Evolutionary conservation across 495 filamentous ascomycete species (phyloP).

Genomic region (Physcia stellaris): DNA sequence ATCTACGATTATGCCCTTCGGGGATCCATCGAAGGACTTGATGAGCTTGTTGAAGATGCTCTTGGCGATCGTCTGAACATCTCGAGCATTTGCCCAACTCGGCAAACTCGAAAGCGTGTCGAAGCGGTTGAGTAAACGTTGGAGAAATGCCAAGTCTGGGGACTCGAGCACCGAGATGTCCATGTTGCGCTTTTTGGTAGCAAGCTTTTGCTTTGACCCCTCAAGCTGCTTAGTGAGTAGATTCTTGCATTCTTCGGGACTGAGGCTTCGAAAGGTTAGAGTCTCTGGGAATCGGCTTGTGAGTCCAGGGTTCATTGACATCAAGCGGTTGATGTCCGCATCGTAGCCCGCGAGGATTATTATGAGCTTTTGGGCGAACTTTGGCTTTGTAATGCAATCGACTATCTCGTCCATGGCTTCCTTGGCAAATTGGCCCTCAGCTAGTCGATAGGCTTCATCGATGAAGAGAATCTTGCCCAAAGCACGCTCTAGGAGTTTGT

Average conservation of each 20-base stretch:
- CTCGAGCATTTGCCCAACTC: slow-evolving; percentile 58
- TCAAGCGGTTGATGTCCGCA: slow-evolving; percentile 53
- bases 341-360: slow-evolving; percentile 67
- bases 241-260: slow-evolving; percentile 26
- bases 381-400: slow-evolving; percentile 50
- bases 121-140: slow-evolving; percentile 25
- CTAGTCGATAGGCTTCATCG: slow-evolving; percentile 49
- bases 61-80: slow-evolving; percentile 45
- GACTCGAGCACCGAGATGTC: slow-evolving; percentile 25
- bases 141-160: slow-evolving; percentile 6
- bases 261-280: slow-evolving; percentile 28
- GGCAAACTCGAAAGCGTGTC: slow-evolving; percentile 26
- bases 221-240: slow-evolving; percentile 21
- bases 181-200: slow-evolving; percentile 18
- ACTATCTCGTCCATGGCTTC: slow-evolving; percentile 67
- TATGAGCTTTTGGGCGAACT: slow-evolving; percentile 49
- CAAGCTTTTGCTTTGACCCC: slow-evolving; percentile 13
- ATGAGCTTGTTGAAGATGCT: background rate
- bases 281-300: slow-evolving; percentile 39
- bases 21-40: background rate
- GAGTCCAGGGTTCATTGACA: slow-evolving; percentile 39
- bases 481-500: slow-evolving; percentile 23
- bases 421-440: slow-evolving; percentile 40
- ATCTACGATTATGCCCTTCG: slow-evolving; percentile 14
- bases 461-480: slow-evolving; percentile 49